Conservation (phyloP, 1,284 basidiomycete genomes). For the Sparassis latifolia region DNA sequence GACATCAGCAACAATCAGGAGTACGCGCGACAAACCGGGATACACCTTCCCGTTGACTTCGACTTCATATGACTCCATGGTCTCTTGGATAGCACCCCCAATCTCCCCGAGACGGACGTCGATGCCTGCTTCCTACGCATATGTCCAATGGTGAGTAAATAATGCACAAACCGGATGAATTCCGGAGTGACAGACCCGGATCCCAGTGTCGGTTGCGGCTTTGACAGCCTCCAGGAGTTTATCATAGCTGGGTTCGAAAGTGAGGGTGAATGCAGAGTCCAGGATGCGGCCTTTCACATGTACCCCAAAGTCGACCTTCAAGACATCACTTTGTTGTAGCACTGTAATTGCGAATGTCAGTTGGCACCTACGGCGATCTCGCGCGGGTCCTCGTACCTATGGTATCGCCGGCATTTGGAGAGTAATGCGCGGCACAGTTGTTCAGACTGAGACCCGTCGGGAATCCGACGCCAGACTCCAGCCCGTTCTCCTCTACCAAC, state of each 20-base stretch:
- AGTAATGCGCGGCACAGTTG: conserved; percentile 95
- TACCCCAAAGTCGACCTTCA: conserved; percentile 97
- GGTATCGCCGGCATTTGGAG: conserved; percentile 93
- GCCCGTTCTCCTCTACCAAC: conserved; percentile 85
- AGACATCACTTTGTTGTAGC: conserved; percentile 77
- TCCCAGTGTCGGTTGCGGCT: conserved; percentile 89
- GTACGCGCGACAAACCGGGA: conserved; percentile 53
- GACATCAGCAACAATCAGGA: conserved; percentile 1
- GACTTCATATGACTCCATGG: conserved; percentile 99
- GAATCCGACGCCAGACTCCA: conserved; percentile 87
- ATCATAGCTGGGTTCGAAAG: conserved; percentile 87
- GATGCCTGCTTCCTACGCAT: conserved; percentile 85
- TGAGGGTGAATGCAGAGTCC: conserved; percentile 95
- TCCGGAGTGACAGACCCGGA: conserved; percentile 47
- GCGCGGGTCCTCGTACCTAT: conserved; percentile 43
- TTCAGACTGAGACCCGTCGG: conserved; percentile 96
- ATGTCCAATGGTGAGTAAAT: background rate
- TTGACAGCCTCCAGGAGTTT: conserved; percentile 87
- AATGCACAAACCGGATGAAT: background rate
- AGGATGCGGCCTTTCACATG: conserved; percentile 93
- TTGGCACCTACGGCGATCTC: no score
- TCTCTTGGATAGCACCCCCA: conserved; percentile 91
- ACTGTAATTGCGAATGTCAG: conserved; percentile 37
- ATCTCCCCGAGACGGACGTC: conserved; percentile 93
- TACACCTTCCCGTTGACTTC: conserved; percentile 82